A percentile compares a stretch with the other conserved stretches of the same genome.
Evolutionary conservation across 2,329 filamentous ascomycete genomes (phyloP).

Genomic region (Mycosphaerelloides madeirae): DNA sequence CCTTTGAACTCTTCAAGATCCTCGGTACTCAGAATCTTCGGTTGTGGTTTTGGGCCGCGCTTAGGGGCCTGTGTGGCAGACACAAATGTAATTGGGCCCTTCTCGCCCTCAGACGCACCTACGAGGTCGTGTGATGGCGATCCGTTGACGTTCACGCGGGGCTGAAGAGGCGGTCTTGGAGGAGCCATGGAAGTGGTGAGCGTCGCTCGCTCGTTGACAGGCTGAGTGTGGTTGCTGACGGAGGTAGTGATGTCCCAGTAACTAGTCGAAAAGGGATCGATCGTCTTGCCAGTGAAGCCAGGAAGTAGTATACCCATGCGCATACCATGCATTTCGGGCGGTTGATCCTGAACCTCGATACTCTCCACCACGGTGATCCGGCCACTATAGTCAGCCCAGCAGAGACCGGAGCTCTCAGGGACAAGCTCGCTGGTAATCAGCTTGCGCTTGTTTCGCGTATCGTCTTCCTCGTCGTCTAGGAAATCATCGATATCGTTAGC

Average conservation of each 20-base stretch:
- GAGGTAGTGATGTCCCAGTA: constrained; percentile 64
- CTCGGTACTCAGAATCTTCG: constrained; percentile 53
- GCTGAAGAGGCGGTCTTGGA: constrained; percentile 39
- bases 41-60: constrained; percentile 32
- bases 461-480: constrained; percentile 71
- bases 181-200: constrained; percentile 32
- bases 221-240: constrained; percentile 15
- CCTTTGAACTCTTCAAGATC: constrained; percentile 64
- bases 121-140: constrained; percentile 18
- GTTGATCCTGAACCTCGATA: constrained; percentile 33
- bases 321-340: constrained; percentile 33
- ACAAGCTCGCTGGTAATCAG: constrained; percentile 63
- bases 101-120: constrained; percentile 28
- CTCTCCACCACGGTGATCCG: constrained; percentile 41
- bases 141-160: constrained; percentile 32
- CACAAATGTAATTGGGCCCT: constrained; percentile 31
- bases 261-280: constrained; percentile 76
- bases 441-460: constrained; percentile 58
- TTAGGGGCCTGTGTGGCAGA: constrained; percentile 27
- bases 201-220: neutral
- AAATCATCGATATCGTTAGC: constrained; percentile 87
- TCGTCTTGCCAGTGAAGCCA: constrained; percentile 46
- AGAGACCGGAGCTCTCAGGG: constrained; percentile 73
- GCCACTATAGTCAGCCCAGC: constrained; percentile 65
- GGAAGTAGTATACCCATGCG: constrained; percentile 28